phyloP scores from a whole-genome alignment of 164 flowering plant genomes.

The Buxus sempervirens region DNA sequence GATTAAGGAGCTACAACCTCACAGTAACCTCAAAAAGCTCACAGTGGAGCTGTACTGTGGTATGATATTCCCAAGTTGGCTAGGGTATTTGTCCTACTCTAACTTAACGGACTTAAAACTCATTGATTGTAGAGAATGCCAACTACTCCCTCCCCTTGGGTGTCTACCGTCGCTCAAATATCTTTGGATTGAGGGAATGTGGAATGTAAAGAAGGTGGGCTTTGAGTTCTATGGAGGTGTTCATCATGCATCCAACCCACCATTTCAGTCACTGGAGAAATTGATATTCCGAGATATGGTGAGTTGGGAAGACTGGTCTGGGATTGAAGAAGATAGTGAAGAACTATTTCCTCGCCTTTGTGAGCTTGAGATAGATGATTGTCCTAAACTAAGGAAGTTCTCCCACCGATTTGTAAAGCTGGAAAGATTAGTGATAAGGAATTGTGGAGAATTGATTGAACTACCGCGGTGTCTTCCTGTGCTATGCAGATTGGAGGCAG shows the following conservation, averaged over 20 bases:
- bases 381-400: constrained; percentile 11
- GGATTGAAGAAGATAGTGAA: background rate
- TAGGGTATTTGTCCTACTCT: constrained; percentile 12
- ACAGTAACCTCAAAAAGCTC: constrained; percentile 9
- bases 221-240: background rate
- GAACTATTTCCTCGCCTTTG: constrained; percentile 7
- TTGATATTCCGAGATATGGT: constrained; percentile 3
- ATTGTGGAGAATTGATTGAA: background rate
- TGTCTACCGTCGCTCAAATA: constrained; percentile 23
- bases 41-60: constrained; percentile 13
- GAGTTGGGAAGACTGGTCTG: constrained; percentile 6
- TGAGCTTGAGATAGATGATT: constrained; percentile 5
- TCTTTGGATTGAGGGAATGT: constrained; percentile 14
- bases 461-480: background rate
- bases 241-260: background rate
- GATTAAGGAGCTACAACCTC: constrained; percentile 23
- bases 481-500: background rate
- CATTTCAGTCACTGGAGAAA: constrained; percentile 15
- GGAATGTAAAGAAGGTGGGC: background rate
- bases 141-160: constrained; percentile 27
- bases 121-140: constrained; percentile 13
- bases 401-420: constrained; percentile 9
- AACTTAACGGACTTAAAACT: background rate
- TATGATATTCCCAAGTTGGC: constrained; percentile 19
- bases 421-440: background rate